Percentiles rank a stretch among this genome's conserved stretches.
These are phyloP conservation scores for Porogramme epimiltina DNA, from an alignment of 1,284 basidiomycete genomes.

Conservation along the genomic window DNA sequence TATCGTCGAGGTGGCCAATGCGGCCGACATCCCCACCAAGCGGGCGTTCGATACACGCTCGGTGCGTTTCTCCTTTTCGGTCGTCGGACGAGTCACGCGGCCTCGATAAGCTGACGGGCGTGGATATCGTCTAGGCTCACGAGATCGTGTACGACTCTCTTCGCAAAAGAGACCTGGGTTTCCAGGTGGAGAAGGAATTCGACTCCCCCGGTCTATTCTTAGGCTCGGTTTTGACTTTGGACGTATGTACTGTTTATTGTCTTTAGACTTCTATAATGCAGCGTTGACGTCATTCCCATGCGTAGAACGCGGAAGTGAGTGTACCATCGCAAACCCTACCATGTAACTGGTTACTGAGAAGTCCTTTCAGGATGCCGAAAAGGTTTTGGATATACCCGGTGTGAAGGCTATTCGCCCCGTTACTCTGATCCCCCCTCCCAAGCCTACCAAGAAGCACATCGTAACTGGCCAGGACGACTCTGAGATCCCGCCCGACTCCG, in stretches of 20 bases:
- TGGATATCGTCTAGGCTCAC: constrained; percentile 30
- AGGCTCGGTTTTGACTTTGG: constrained; percentile 43
- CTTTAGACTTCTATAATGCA: no score
- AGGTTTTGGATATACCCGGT: constrained; percentile 27
- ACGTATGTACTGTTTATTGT: no score
- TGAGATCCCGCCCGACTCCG: constrained; percentile 32
- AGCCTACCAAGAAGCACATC: constrained; percentile 32
- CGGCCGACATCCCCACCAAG: constrained; percentile 40
- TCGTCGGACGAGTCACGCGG: background rate
- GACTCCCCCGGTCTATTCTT: constrained; percentile 43
- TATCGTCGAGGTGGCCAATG: constrained; percentile 49
- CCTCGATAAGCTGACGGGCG: background rate
- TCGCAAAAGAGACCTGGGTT: constrained; percentile 35
- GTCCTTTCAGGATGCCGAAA: constrained; percentile 23
- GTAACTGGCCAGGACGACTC: constrained; percentile 38
- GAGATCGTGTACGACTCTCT: constrained; percentile 40
- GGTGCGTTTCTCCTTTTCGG: constrained; percentile 13
- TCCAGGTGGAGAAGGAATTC: constrained; percentile 43
- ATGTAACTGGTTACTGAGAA: no score
- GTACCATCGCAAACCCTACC: no score
- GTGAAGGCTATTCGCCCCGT: constrained; percentile 35
- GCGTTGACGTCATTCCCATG: no score
- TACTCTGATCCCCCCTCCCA: constrained; percentile 26
- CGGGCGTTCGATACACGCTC: constrained; percentile 31
- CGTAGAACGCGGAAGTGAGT: constrained; percentile 10